Percentiles rank a stretch among this genome's conserved stretches.
Evolutionary conservation across 352 stramenopile species (phyloP).

Genomic region (Globisporangium viniferum): DNA sequence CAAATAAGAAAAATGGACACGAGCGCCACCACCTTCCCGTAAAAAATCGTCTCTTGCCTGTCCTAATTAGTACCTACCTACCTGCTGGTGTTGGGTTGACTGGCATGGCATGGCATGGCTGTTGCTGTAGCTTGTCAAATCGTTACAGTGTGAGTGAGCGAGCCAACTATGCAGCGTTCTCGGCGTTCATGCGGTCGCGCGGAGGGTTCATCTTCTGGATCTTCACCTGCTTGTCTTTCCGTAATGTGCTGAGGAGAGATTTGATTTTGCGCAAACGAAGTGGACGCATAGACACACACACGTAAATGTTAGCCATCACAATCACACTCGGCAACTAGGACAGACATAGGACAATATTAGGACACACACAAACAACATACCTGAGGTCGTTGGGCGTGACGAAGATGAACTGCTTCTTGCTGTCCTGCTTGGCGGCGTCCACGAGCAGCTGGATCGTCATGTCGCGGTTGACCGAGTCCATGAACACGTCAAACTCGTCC

Average conservation of each 20-base stretch:
- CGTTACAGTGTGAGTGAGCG: too few relatives aligned
- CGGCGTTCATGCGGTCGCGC: constrained; percentile 65
- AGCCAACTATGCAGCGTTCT: constrained; percentile 7
- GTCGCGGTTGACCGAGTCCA: constrained; percentile 96
- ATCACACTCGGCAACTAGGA: neutral
- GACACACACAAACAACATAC: constrained; percentile 25
- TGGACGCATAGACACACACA: constrained; percentile 7
- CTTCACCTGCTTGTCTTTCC: constrained; percentile 73
- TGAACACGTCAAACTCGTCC: constrained; percentile 99
- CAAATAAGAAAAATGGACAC: neutral
- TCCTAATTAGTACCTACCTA: constrained; percentile 2
- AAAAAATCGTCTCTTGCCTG: neutral
- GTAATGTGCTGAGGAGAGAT: constrained; percentile 42
- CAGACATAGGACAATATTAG: neutral
- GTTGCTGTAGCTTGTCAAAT: too few relatives aligned
- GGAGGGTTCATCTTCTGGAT: constrained; percentile 89
- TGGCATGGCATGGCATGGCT: neutral
- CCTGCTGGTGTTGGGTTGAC: neutral
- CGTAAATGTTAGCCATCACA: neutral
- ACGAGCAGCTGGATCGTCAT: constrained; percentile 95
- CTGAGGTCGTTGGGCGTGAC: constrained; percentile 87
- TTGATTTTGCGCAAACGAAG: neutral
- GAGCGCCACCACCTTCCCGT: neutral
- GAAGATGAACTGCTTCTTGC: constrained; percentile 87
- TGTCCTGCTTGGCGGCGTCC: constrained; percentile 68